Percentiles rank a stretch among this genome's conserved stretches.
phyloP scores from a whole-genome alignment of 2,329 filamentous ascomycete species.

The Neonectria ditissima region DNA sequence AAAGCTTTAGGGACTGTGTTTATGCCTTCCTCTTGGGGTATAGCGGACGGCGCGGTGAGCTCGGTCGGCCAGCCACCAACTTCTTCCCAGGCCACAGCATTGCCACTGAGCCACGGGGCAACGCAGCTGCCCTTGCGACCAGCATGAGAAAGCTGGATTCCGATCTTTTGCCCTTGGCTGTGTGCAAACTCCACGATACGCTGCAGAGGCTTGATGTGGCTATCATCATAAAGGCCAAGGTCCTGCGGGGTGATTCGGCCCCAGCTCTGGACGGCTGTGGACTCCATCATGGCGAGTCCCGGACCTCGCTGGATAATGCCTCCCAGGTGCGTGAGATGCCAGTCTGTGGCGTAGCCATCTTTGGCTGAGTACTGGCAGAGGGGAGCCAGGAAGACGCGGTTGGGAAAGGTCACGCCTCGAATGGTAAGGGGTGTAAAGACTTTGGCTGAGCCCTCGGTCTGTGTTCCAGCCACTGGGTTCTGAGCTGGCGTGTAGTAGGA shows the following conservation, averaged over 20 bases:
- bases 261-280: slow-evolving; percentile 9
- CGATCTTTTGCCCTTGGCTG: slow-evolving; percentile 14
- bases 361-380: slow-evolving; percentile 27
- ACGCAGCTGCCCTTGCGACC: slow-evolving; percentile 3
- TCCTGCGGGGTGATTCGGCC: slow-evolving; percentile 22
- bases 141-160: slow-evolving; percentile 17
- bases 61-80: slow-evolving; percentile 55
- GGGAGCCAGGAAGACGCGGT: slow-evolving; percentile 25
- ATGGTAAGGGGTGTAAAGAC: slow-evolving; percentile 13
- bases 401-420: slow-evolving; percentile 22
- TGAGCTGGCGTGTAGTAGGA: too few species aligned
- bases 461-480: too few species aligned
- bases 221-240: slow-evolving; percentile 19
- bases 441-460: too few species aligned
- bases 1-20: slow-evolving; percentile 47
- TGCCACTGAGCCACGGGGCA: slow-evolving; percentile 11
- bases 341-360: slow-evolving; percentile 26
- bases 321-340: slow-evolving; percentile 22
- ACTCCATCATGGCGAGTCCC: slow-evolving; percentile 14
- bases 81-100: slow-evolving; percentile 13
- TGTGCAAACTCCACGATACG: slow-evolving; percentile 12
- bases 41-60: slow-evolving; percentile 59
- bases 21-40: slow-evolving; percentile 61
- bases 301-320: slow-evolving; percentile 21
- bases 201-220: slow-evolving; percentile 15